Percentiles rank a stretch among this genome's conserved stretches.
Conservation (phyloP, 345 rosid species). For the Tarenaya hassleriana region DNA sequence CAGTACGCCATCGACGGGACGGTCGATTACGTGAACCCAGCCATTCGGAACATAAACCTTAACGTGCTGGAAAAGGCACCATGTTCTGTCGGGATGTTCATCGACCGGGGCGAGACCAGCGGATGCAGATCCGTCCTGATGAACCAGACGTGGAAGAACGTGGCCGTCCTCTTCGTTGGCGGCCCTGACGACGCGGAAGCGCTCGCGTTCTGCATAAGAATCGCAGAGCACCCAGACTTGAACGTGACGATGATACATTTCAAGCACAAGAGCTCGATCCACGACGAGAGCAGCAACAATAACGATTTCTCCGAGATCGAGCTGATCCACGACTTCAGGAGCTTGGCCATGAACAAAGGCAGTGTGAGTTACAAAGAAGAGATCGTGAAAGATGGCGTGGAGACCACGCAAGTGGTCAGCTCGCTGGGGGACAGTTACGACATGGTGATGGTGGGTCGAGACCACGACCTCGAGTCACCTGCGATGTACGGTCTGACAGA, state of each 20-base stretch:
- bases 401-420: conserved; percentile 30
- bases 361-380: conserved; percentile 26
- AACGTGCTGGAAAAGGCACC: conserved; percentile 54
- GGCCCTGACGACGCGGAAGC: conserved; percentile 33
- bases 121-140: conserved; percentile 3
- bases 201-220: conserved; percentile 26
- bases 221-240: conserved; percentile 29
- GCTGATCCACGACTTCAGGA: conserved; percentile 27
- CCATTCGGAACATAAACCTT: conserved; percentile 33
- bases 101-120: conserved; percentile 33
- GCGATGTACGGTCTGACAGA: conserved; percentile 26
- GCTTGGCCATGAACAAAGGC: conserved; percentile 10
- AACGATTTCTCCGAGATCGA: conserved; percentile 3
- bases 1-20: conserved; percentile 37
- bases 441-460: conserved; percentile 46
- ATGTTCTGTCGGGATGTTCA: conserved; percentile 37
- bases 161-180: conserved; percentile 36
- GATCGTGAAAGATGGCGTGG: conserved; percentile 32
- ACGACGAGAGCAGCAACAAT: not conserved
- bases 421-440: conserved; percentile 32
- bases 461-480: conserved; percentile 29
- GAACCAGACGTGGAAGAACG: conserved; percentile 17
- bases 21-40: conserved; percentile 21
- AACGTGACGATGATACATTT: conserved; percentile 29
- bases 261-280: conserved; percentile 18